Percentiles rank a stretch among this genome's conserved stretches.
phyloP scores from a whole-genome alignment of 2,329 filamentous ascomycete species.

The Cladophialophora psammophila region DNA sequence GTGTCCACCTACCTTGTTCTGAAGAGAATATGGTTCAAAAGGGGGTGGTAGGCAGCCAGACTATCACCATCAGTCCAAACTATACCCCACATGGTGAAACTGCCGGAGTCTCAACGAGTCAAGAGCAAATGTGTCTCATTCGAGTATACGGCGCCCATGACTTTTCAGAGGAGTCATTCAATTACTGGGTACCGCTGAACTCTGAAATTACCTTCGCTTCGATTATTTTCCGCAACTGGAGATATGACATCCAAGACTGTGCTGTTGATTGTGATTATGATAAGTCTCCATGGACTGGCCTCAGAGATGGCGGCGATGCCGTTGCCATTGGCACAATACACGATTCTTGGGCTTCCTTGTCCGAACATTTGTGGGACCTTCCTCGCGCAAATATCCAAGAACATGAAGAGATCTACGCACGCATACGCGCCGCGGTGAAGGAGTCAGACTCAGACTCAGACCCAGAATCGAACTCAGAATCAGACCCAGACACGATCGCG shows the following conservation, averaged over 20 bases:
- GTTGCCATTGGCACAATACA: neutral
- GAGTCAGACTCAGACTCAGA: neutral
- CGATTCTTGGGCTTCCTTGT: neutral
- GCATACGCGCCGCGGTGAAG: neutral
- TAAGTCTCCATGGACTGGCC: neutral
- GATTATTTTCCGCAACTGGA: conserved; percentile 43
- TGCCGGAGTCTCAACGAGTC: neutral
- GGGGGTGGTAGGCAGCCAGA: conserved; percentile 16
- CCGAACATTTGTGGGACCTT: neutral
- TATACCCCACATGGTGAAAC: neutral
- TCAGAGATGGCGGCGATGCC: conserved; percentile 4
- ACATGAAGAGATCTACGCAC: neutral
- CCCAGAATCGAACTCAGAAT: neutral
- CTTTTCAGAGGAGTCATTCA: conserved; percentile 24
- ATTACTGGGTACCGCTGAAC: conserved; percentile 41
- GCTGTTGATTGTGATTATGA: neutral
- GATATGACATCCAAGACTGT: conserved; percentile 13
- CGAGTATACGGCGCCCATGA: conserved; percentile 22
- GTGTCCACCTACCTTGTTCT: conserved; percentile 7
- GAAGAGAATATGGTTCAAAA: conserved; percentile 5
- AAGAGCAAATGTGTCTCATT: conserved; percentile 32
- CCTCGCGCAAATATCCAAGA: neutral
- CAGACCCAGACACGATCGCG: neutral
- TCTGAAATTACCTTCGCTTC: conserved; percentile 35
- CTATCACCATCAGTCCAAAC: conserved; percentile 17